Percentiles rank a stretch among this genome's conserved stretches.
Evolutionary conservation across 768 basidiomycete genomes (phyloP).

Genomic region (Fistulinella prunicolor): DNA sequence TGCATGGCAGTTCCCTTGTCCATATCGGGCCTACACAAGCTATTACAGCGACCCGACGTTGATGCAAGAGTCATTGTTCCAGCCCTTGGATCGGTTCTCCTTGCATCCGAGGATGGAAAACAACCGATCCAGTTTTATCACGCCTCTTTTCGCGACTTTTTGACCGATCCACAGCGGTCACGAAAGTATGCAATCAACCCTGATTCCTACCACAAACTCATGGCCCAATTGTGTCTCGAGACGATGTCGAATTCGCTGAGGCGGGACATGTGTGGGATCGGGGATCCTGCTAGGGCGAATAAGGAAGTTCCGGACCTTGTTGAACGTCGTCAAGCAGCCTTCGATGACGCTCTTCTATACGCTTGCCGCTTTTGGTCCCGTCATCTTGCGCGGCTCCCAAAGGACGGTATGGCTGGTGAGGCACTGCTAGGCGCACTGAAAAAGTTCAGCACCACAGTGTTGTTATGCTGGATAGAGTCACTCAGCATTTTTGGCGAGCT

Average conservation of each 20-base stretch:
- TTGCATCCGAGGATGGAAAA: constrained; percentile 17
- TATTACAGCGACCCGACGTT: constrained; percentile 13
- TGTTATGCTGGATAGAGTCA: constrained; percentile 20
- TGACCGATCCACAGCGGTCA: constrained; percentile 16
- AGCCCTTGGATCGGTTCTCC: constrained; percentile 16
- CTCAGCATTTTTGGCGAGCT: constrained; percentile 18
- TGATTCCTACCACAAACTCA: constrained; percentile 13
- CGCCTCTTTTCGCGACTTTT: constrained; percentile 21
- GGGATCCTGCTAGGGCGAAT: constrained; percentile 15
- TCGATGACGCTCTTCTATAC: constrained; percentile 17
- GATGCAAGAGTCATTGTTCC: constrained; percentile 16
- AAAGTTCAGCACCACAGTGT: constrained; percentile 10
- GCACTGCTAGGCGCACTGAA: constrained; percentile 6
- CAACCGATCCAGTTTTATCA: constrained; percentile 23
- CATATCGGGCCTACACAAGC: constrained; percentile 10
- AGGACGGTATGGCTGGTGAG: constrained; percentile 4
- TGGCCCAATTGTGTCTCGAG: constrained; percentile 19
- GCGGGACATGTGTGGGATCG: constrained; percentile 21
- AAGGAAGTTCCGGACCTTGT: constrained; percentile 15
- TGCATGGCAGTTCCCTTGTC: constrained; percentile 13
- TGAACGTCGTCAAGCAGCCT: constrained; percentile 10
- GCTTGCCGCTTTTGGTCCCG: constrained; percentile 21
- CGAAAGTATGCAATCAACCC: constrained; percentile 13
- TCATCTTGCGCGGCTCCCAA: constrained; percentile 14
- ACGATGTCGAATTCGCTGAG: constrained; percentile 17